phyloP scores from a whole-genome alignment of 2,329 filamentous ascomycete genomes.

The Blastomyces silverae region DNA sequence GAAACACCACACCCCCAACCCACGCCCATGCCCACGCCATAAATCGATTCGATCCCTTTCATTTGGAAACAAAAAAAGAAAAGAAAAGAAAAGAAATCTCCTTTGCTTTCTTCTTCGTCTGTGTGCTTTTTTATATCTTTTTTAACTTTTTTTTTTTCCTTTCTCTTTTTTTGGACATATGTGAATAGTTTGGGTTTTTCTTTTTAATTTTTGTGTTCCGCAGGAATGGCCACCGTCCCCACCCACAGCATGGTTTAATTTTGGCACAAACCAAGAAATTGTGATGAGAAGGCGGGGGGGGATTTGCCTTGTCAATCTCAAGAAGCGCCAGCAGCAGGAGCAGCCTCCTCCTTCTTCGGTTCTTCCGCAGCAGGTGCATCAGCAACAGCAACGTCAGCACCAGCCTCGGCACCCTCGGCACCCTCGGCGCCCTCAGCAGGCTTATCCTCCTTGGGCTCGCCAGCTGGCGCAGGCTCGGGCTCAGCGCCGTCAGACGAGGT shows the following conservation, averaged over 20 bases:
- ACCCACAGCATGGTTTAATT: conserved; percentile 26
- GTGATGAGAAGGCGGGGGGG: background rate
- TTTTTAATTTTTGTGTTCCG: conserved; percentile 18
- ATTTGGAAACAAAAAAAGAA: background rate
- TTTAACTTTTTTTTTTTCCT: background rate
- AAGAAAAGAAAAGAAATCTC: background rate
- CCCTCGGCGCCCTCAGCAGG: conserved; percentile 42
- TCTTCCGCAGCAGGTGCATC: conserved; percentile 14
- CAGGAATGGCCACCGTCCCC: conserved; percentile 1
- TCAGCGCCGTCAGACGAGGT: conserved; percentile 88
- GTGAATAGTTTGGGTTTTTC: background rate
- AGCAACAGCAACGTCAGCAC: background rate
- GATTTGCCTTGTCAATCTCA: conserved; percentile 4
- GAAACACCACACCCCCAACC: background rate
- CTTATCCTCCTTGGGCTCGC: conserved; percentile 58
- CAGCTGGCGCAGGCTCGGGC: conserved; percentile 49
- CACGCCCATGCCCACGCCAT: conserved; percentile 26
- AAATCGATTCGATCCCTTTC: conserved; percentile 29
- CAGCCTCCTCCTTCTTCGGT: conserved; percentile 21
- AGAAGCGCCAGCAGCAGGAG: conserved; percentile 29
- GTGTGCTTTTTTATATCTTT: background rate
- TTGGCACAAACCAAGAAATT: conserved; percentile 25
- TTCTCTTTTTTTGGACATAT: background rate
- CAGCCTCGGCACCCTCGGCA: conserved; percentile 2
- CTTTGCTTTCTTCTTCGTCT: background rate